Conservation (phyloP, 2,329 filamentous ascomycete genomes). For the Cladosporium velox region DNA sequence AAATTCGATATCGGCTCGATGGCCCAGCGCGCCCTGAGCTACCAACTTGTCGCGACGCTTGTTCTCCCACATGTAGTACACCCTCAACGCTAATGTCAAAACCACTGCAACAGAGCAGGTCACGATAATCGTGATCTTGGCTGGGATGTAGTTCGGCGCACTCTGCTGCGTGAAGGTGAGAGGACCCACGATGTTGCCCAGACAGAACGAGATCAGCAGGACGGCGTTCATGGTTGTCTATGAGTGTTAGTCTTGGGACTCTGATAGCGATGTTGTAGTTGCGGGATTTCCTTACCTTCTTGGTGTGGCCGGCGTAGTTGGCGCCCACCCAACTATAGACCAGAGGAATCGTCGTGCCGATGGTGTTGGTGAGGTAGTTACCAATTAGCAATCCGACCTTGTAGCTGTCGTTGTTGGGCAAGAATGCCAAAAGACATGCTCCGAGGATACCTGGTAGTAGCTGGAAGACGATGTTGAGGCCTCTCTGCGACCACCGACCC, state of each 20-base stretch:
- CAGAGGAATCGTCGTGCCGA: conserved; percentile 41
- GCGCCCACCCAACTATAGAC: conserved; percentile 43
- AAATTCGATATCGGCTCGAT: conserved; percentile 23
- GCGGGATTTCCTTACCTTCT: conserved; percentile 53
- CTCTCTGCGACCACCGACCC: conserved; percentile 33
- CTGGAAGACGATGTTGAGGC: conserved; percentile 32
- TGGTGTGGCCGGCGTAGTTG: conserved; percentile 71
- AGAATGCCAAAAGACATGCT: conserved; percentile 35
- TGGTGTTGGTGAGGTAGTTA: conserved; percentile 44
- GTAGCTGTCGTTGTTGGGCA: conserved; percentile 39
- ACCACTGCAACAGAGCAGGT: conserved; percentile 38
- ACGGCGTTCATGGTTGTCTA: conserved; percentile 47
- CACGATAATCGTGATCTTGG: conserved; percentile 46
- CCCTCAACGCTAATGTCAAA: conserved; percentile 49
- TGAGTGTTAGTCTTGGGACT: background rate
- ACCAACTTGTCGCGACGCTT: conserved; percentile 32
- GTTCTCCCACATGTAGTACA: conserved; percentile 55
- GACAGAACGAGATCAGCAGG: conserved; percentile 27
- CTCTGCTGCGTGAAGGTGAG: conserved; percentile 41
- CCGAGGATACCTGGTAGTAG: conserved; percentile 35
- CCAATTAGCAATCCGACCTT: conserved; percentile 43
- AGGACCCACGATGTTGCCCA: conserved; percentile 45
- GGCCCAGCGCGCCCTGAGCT: conserved; percentile 24
- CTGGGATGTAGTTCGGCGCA: conserved; percentile 44
- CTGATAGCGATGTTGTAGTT: background rate